Percentiles rank a stretch among this genome's conserved stretches.
These are phyloP conservation scores for Zymoseptoria passerinii DNA, from an alignment of 2,329 filamentous ascomycete species.

Conservation along the genomic window DNA sequence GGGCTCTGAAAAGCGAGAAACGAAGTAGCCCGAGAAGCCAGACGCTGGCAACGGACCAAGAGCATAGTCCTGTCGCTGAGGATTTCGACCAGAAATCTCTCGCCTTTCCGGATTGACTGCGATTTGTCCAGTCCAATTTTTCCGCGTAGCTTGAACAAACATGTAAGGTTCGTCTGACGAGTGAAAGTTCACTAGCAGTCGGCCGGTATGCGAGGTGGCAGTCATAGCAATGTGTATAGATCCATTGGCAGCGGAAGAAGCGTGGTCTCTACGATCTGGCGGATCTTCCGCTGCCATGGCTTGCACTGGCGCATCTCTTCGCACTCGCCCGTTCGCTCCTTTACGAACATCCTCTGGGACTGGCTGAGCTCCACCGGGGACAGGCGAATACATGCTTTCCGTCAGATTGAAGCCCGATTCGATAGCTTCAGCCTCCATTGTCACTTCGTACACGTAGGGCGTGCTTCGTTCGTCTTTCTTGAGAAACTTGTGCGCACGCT, in stretches of 20 bases:
- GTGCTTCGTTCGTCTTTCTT: constrained; percentile 39
- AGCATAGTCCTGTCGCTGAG: constrained; percentile 41
- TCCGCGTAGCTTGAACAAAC: constrained; percentile 38
- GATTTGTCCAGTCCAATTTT: constrained; percentile 41
- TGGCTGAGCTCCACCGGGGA: constrained; percentile 35
- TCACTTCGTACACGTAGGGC: constrained; percentile 41
- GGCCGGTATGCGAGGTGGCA: constrained; percentile 37
- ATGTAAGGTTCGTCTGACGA: constrained; percentile 29
- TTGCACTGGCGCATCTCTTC: constrained; percentile 4
- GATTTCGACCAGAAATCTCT: constrained; percentile 40
- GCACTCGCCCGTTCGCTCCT: constrained; percentile 36
- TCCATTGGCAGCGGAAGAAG: not conserved
- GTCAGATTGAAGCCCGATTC: constrained; percentile 26
- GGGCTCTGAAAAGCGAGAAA: constrained; percentile 39
- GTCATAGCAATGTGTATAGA: constrained; percentile 32
- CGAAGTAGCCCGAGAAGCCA: constrained; percentile 40
- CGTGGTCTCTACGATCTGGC: not conserved
- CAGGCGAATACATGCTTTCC: constrained; percentile 30
- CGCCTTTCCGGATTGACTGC: constrained; percentile 30
- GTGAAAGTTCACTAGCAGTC: constrained; percentile 35
- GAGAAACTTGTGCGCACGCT: constrained; percentile 35
- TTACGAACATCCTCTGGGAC: constrained; percentile 32
- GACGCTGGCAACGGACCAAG: constrained; percentile 37
- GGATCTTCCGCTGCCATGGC: not conserved
- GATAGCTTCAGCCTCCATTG: constrained; percentile 31